Evolutionary conservation across 257 asterid species (phyloP), one percentile per base, ranked within the genome.

Genomic region (Nicotiana attenuata): DNA sequence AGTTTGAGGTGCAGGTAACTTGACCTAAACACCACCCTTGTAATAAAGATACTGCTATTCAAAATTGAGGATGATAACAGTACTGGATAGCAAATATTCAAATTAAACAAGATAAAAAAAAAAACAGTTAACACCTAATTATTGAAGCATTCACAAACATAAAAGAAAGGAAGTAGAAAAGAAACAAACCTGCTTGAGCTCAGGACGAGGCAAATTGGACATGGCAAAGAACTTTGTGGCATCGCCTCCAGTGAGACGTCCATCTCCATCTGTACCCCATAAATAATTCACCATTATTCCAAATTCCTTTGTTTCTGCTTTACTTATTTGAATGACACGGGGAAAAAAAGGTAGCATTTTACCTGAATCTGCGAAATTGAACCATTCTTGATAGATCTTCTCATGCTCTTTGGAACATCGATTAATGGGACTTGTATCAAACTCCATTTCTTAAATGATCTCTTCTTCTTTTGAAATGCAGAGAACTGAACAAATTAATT

Each of bases 311-410:
- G 19, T 69, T 38, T 38, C 7, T 41, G 33, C 57, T 71, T n/a
- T n/a, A n/a, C 13, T 73, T 1, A 73, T 47, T 47, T 24, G 41
- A 73, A 73, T 19, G 50, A 47, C 14, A 71, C 1, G 14, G 2
- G 14, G 0, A 0, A 24, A 41, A 73, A 1, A 45, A 14, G n/a
- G n/a, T n/a, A n/a, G 2, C 5, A 13, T 5, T 15, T 24, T 31
- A 91, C 99, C 99, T 80, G 97, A 92, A 94, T 96, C 99, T 55
- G 97, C 97, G 45, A 82, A 81, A 57, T 85, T 81, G 78, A 94
- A 94, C 99, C 98, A 94, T 0, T 86, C 90, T 22, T 92, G 97
- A 82, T 96, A 96, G 84, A 92, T 92, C 87, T 94, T 91, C 88
- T 91, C 94, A 77, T 96, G 95, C 28, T 92, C 92, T 83, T 86